These are phyloP conservation scores for Malassezia slooffiae DNA, from an alignment of 1,284 basidiomycete species.

Conservation along the genomic window DNA sequence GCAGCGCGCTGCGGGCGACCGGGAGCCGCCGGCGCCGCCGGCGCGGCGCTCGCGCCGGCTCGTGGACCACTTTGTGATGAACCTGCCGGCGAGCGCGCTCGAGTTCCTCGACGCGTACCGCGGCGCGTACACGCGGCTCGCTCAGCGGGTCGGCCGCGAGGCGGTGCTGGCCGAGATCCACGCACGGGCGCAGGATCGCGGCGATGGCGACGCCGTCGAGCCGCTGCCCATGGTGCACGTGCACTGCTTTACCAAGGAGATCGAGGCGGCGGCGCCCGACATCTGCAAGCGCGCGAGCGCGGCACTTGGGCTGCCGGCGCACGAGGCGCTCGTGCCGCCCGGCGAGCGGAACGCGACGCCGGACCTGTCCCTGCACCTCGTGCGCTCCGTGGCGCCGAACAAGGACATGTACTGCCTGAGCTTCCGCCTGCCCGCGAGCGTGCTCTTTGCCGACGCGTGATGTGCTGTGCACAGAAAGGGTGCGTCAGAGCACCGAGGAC, in stretches of 20 bases:
- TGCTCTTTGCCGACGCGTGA: conserved; percentile 16
- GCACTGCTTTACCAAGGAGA: conserved; percentile 85
- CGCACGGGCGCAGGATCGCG: conserved; percentile 4
- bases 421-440: conserved; percentile 63
- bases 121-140: conserved; percentile 55
- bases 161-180: conserved; percentile 20
- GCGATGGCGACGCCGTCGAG: conserved; percentile 8
- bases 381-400: conserved; percentile 85
- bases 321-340: conserved; percentile 7
- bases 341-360: conserved; percentile 27
- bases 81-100: conserved; percentile 83
- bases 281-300: conserved; percentile 31
- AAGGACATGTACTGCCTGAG: conserved; percentile 98
- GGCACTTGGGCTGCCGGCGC: conserved; percentile 16
- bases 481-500: no score
- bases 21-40: conserved; percentile 10
- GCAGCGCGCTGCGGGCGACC: background rate
- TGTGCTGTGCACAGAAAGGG: background rate
- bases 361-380: conserved; percentile 57
- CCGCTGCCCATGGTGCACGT: conserved; percentile 79
- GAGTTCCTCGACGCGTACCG: conserved; percentile 78
- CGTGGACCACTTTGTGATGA: conserved; percentile 81
- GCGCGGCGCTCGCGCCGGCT: conserved; percentile 13
- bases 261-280: conserved; percentile 28
- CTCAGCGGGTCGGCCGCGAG: conserved; percentile 47